phyloP scores from a whole-genome alignment of 257 asterid genomes.

The Solanum pimpinellifolium region DNA sequence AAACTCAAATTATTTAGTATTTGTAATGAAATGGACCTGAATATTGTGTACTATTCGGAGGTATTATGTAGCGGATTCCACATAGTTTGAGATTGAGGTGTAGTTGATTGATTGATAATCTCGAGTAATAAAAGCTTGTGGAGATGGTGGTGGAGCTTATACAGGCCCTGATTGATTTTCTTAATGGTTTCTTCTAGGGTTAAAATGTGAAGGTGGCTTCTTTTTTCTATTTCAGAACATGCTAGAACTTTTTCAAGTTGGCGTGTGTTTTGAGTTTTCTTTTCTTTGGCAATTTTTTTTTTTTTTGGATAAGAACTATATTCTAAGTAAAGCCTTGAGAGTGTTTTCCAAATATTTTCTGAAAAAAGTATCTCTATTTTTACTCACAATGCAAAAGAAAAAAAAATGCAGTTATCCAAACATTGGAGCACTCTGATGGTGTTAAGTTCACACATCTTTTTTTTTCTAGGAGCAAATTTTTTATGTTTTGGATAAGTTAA shows the following conservation, averaged over 20 bases:
- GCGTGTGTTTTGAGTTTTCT: not conserved
- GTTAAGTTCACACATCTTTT: not conserved
- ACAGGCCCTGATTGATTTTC: not conserved
- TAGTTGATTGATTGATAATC: not conserved
- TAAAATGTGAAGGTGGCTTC: not conserved
- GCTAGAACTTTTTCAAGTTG: not conserved
- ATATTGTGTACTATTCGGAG: not conserved
- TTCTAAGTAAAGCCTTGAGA: not conserved
- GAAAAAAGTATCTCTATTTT: not conserved
- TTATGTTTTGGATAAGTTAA: not conserved
- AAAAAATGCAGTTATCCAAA: not conserved
- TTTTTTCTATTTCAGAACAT: not conserved
- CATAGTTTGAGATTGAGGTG: not conserved
- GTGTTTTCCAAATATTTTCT: not conserved
- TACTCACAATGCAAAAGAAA: not conserved
- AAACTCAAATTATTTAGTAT: not conserved
- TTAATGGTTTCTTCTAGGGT: not conserved
- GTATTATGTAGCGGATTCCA: not conserved
- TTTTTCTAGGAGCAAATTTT: not conserved
- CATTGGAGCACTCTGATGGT: not conserved
- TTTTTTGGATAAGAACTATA: not conserved
- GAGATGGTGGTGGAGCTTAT: not conserved
- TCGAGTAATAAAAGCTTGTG: not conserved
- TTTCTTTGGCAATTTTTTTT: not conserved
- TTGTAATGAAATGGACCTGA: not conserved